phyloP scores from a whole-genome alignment of 257 asterid genomes.

The Nicotiana benthamiana region DNA sequence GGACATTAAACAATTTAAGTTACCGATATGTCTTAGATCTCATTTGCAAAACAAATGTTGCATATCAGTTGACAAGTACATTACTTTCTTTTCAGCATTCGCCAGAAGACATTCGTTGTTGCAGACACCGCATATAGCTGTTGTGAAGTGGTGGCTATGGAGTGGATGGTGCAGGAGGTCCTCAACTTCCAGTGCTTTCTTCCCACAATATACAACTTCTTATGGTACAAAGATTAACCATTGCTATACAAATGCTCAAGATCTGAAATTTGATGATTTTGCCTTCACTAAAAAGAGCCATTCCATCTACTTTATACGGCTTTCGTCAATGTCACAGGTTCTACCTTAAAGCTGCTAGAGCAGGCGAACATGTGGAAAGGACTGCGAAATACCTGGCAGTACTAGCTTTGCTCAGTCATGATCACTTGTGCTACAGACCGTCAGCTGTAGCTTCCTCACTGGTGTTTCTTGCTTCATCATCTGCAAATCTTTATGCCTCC shows the following conservation, averaged over 20 bases:
- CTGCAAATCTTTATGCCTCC: conserved; percentile 47
- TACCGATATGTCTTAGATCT: not conserved
- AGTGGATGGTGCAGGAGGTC: conserved; percentile 96
- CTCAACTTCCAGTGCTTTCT: conserved; percentile 80
- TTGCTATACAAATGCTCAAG: not conserved
- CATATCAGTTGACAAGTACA: not conserved
- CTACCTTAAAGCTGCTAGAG: conserved; percentile 73
- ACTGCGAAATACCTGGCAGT: conserved; percentile 64
- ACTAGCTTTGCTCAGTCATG: conserved; percentile 71
- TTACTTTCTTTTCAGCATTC: conserved; percentile 34
- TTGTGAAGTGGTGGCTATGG: conserved; percentile 95
- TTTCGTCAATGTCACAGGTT: conserved; percentile 42
- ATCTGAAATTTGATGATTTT: not conserved
- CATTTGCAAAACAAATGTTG: not conserved
- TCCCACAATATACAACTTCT: conserved; percentile 77
- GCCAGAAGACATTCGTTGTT: conserved; percentile 44
- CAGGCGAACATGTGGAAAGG: conserved; percentile 51
- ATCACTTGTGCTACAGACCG: conserved; percentile 91
- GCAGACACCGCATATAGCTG: conserved; percentile 55
- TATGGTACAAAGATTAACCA: conserved; percentile 44
- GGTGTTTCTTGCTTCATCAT: conserved; percentile 71
- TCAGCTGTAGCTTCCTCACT: conserved; percentile 91
- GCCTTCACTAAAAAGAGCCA: not conserved
- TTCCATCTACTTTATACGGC: not conserved
- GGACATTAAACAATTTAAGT: not conserved